phyloP scores from a whole-genome alignment of 306 rosid species.

The Glycine soja region DNA sequence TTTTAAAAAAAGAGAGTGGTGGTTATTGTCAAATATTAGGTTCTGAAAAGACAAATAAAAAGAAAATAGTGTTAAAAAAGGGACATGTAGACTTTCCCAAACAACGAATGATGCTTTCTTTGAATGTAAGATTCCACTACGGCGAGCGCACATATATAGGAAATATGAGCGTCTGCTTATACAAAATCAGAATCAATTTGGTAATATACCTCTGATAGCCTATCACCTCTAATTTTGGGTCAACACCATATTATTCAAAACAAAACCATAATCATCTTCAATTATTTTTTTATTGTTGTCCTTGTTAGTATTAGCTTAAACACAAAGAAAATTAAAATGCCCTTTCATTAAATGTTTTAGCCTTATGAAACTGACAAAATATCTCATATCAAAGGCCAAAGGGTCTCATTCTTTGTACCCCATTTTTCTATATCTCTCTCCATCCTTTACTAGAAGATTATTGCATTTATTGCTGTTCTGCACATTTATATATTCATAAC shows the following conservation, averaged over 20 bases:
- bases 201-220: conserved; percentile 52
- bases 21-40: conserved; percentile 46
- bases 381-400: not conserved
- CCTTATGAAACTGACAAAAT: conserved; percentile 28
- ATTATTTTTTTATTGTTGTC: not conserved
- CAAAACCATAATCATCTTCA: conserved; percentile 25
- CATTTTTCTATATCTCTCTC: not conserved
- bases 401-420: conserved; percentile 14
- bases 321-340: conserved; percentile 17
- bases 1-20: not conserved
- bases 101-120: conserved; percentile 44
- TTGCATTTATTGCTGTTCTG: conserved; percentile 28
- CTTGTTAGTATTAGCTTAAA: not conserved
- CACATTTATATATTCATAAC: not conserved
- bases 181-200: conserved; percentile 2
- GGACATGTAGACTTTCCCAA: conserved; percentile 1
- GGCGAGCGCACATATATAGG: conserved; percentile 17
- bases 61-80: conserved; percentile 31
- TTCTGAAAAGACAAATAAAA: conserved; percentile 41
- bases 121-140: conserved; percentile 51
- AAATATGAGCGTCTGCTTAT: conserved; percentile 48
- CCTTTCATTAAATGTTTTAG: conserved; percentile 9
- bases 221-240: conserved; percentile 55
- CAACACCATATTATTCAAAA: conserved; percentile 50
- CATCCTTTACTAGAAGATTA: not conserved